These are phyloP conservation scores for Talaromyces sp. DNA, from an alignment of 2,329 filamentous ascomycete genomes.

Conservation along the genomic window DNA sequence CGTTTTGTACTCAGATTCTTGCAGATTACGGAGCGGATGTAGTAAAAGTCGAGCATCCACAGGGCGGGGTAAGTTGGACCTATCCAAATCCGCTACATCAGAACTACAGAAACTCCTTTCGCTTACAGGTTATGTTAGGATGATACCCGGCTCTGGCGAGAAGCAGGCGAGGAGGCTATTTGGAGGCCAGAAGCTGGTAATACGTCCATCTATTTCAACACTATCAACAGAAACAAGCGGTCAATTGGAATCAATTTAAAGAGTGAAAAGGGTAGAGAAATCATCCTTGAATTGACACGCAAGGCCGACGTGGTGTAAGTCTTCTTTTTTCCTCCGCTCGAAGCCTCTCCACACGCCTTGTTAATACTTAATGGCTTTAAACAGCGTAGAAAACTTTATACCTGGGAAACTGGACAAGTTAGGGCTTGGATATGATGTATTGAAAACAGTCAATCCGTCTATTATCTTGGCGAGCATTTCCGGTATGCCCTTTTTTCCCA, in stretches of 20 bases:
- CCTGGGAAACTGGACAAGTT: slow-evolving; percentile 40
- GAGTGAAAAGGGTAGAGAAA: slow-evolving; percentile 20
- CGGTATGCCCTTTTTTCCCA: slow-evolving; percentile 11
- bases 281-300: slow-evolving; percentile 33
- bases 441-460: slow-evolving; percentile 33
- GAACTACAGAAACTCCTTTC: slow-evolving; percentile 15
- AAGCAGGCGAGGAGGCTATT: slow-evolving; percentile 10
- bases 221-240: slow-evolving; percentile 44
- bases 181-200: neutral
- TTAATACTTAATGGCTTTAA: neutral
- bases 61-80: neutral
- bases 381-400: slow-evolving; percentile 39
- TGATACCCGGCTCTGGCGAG: slow-evolving; percentile 9
- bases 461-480: slow-evolving; percentile 44
- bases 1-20: slow-evolving; percentile 11
- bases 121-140: neutral
- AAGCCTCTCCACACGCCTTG: neutral
- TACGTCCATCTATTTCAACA: slow-evolving; percentile 42
- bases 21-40: slow-evolving; percentile 38
- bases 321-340: no score
- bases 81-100: slow-evolving; percentile 4
- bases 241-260: slow-evolving; percentile 35
- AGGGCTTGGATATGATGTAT: slow-evolving; percentile 36
- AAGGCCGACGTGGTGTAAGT: slow-evolving; percentile 35
- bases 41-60: slow-evolving; percentile 23